Conservation (phyloP, 208 protist species). For the Borovskyia barvae region DNA sequence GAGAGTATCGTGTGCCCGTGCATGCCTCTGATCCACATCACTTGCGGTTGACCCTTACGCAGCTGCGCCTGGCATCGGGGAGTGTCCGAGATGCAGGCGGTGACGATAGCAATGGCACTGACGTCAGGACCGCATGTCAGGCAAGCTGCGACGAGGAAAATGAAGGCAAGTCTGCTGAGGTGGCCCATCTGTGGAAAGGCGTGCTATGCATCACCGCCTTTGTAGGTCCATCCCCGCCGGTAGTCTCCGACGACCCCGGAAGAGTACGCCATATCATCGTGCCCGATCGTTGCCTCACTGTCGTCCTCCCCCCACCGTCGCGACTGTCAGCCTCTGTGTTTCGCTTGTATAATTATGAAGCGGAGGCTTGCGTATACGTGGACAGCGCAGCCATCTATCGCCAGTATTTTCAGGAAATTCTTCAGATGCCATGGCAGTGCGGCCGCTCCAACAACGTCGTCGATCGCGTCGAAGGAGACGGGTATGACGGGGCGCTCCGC, state of each 20-base stretch:
- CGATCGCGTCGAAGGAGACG: background rate
- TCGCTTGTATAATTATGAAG: background rate
- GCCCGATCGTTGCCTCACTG: slow-evolving; percentile 2
- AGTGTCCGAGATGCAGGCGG: background rate
- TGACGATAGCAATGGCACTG: too few relatives aligned
- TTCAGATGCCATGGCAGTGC: background rate
- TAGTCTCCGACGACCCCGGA: background rate
- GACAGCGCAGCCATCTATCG: background rate
- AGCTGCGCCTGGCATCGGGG: background rate
- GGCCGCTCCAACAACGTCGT: background rate
- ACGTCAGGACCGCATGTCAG: background rate
- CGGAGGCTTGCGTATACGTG: slow-evolving; percentile 3
- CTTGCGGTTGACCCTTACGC: background rate
- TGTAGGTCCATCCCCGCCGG: background rate
- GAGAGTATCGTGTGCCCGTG: background rate
- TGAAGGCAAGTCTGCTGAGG: background rate
- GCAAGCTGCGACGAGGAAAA: background rate
- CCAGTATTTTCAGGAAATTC: background rate
- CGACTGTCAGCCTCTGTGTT: background rate
- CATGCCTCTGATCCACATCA: background rate
- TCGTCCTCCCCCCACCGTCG: slow-evolving; percentile 13
- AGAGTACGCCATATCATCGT: background rate
- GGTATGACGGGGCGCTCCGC: too few relatives aligned
- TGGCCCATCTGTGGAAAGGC: slow-evolving; percentile 2
- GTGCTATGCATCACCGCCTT: slow-evolving; percentile 10